Evolutionary conservation across 225 moss, liverwort and hornwort genomes (phyloP).

Genomic region (Sphagnum tenellum): DNA sequence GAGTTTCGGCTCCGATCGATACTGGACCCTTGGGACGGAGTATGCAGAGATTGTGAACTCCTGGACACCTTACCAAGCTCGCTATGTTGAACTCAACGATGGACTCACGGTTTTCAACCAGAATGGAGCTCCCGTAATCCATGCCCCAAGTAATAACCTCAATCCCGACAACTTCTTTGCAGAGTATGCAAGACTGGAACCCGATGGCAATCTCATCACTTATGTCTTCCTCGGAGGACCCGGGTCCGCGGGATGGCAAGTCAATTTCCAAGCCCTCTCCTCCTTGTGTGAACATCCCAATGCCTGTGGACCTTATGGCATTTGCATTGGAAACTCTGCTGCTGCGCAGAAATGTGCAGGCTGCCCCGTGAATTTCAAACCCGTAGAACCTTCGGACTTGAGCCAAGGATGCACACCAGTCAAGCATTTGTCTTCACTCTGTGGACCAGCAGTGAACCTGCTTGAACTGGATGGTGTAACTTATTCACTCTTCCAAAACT

Average conservation of each 20-base stretch:
- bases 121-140: background rate
- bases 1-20: background rate
- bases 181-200: conserved; percentile 23
- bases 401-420: too few relatives aligned
- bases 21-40: conserved; percentile 2
- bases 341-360: too few relatives aligned
- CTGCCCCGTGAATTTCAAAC: too few relatives aligned
- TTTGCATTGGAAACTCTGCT: conserved; percentile 3
- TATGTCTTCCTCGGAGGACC: background rate
- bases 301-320: conserved; percentile 19
- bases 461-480: too few relatives aligned
- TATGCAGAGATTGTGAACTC: background rate
- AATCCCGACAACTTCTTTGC: too few relatives aligned
- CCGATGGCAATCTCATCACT: conserved; percentile 13
- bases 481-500: too few relatives aligned
- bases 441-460: too few relatives aligned
- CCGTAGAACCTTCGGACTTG: too few relatives aligned
- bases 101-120: background rate
- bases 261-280: background rate
- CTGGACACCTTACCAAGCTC: background rate
- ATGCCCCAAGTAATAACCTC: too few relatives aligned
- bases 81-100: background rate
- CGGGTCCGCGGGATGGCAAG: too few relatives aligned
- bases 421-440: too few relatives aligned
- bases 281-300: background rate